Evolutionary conservation across 1,284 basidiomycete species (phyloP), one percentile per base, ranked within the genome.

Genomic region (Pseudozyma pruni): DNA sequence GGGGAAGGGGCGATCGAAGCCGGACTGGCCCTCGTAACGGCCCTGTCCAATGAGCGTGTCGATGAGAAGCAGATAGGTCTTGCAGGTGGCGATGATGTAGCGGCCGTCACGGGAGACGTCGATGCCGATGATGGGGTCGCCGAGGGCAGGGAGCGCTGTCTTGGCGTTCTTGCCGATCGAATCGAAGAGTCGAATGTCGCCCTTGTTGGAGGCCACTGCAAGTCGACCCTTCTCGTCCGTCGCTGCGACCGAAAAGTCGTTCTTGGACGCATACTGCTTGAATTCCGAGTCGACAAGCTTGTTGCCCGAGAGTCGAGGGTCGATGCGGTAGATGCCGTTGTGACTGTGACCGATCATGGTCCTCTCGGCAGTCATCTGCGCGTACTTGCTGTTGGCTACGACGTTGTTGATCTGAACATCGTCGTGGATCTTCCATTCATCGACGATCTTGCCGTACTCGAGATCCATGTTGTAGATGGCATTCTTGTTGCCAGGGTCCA

Each of bases 161-260:
- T 98, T 99, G 32, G 96, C 96, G 78, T 94, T 98, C 88, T 98
- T 98, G 43, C 96, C 96, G 72, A 99, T 92, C 49, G 90, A 86
- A 83, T 99, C 96, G 78, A 95, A 99, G 49, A 99, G 85, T 42
- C 95, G 87, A 69, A 99, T 91, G 82, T 98, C 96, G 62, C 96
- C 96, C 85, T 97, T 98, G 84, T 93, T 91, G 75, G 91, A 93
- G 14, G 92, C 94, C 4, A 98, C 91, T 2, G 94, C 96, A 50
- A 99, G 86, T 81, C 91, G 90, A 22, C 96, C 95, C 9, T 85
- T 84, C 33, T 88, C 89, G 23, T 95, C 98, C 8, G 96, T 98
- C 4, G 92, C 87, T 22, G 97, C 89, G 8, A 92, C 91, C 0
- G 93, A 96, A 83, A 99, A 99, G 82, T 91, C 90, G 85, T 94